Conservation (phyloP, 2,329 filamentous ascomycete species). For the Neofusicoccum kwambonambiense region DNA sequence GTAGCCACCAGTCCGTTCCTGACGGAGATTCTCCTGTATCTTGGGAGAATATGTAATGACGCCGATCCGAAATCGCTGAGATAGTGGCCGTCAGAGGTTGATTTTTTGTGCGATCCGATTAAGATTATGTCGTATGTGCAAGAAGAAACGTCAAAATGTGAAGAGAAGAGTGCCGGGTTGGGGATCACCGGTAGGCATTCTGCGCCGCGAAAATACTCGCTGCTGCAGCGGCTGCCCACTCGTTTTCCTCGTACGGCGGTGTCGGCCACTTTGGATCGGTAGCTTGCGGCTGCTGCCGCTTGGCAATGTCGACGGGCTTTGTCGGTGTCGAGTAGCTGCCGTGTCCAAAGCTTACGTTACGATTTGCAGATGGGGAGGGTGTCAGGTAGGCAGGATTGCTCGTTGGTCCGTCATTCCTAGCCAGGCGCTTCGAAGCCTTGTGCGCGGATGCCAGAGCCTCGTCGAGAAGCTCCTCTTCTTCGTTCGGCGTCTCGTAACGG, state of each 20-base stretch:
- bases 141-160: conserved; percentile 15
- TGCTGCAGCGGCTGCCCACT: conserved; percentile 82
- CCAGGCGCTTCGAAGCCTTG: conserved; percentile 70
- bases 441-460: conserved; percentile 80
- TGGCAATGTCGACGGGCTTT: conserved; percentile 69
- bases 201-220: conserved; percentile 60
- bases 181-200: conserved; percentile 31
- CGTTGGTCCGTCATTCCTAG: conserved; percentile 34
- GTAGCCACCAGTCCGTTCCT: conserved; percentile 17
- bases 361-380: conserved; percentile 78
- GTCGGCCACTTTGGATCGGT: conserved; percentile 78
- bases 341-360: conserved; percentile 73
- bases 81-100: conserved; percentile 10
- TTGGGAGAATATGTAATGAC: conserved; percentile 9
- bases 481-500: conserved; percentile 90
- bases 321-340: conserved; percentile 61
- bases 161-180: neutral
- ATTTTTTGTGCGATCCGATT: conserved; percentile 17
- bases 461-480: conserved; percentile 93
- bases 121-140: conserved; percentile 18
- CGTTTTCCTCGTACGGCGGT: conserved; percentile 88
- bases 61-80: conserved; percentile 15
- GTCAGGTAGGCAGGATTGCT: conserved; percentile 58
- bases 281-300: conserved; percentile 50
- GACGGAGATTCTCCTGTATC: conserved; percentile 6